phyloP scores from a whole-genome alignment of 2,329 filamentous ascomycete species.

The Cryphonectria carpinicola region DNA sequence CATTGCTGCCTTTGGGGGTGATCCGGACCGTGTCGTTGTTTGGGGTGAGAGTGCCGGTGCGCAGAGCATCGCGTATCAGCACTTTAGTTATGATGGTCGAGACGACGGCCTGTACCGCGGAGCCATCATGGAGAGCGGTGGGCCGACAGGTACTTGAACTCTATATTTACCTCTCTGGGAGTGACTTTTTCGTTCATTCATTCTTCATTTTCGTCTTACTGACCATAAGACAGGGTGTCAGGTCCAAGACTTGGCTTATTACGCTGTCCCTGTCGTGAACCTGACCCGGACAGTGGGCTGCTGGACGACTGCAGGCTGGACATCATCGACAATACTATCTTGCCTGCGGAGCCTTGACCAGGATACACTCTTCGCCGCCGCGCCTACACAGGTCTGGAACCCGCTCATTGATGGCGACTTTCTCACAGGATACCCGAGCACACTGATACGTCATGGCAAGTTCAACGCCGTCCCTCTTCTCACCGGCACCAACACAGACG shows the following conservation, averaged over 20 bases:
- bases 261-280: constrained; percentile 40
- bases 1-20: constrained; percentile 54
- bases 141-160: constrained; percentile 33
- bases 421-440: constrained; percentile 51
- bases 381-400: constrained; percentile 45
- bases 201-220: background rate
- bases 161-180: constrained; percentile 2
- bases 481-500: constrained; percentile 54
- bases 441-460: constrained; percentile 45
- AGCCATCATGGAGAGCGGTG: constrained; percentile 58
- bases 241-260: constrained; percentile 41
- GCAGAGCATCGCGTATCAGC: constrained; percentile 49
- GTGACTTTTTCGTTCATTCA: too few species aligned
- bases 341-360: constrained; percentile 42
- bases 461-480: constrained; percentile 51
- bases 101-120: constrained; percentile 59
- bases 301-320: constrained; percentile 32
- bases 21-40: constrained; percentile 50
- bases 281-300: constrained; percentile 43
- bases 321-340: constrained; percentile 39
- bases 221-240: constrained; percentile 20
- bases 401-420: constrained; percentile 53
- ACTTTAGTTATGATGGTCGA: constrained; percentile 59
- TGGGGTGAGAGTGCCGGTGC: constrained; percentile 53
- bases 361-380: constrained; percentile 40